These are phyloP conservation scores for Ophiostoma novo-ulmi DNA, from an alignment of 2,329 filamentous ascomycete species.

Conservation along the genomic window DNA sequence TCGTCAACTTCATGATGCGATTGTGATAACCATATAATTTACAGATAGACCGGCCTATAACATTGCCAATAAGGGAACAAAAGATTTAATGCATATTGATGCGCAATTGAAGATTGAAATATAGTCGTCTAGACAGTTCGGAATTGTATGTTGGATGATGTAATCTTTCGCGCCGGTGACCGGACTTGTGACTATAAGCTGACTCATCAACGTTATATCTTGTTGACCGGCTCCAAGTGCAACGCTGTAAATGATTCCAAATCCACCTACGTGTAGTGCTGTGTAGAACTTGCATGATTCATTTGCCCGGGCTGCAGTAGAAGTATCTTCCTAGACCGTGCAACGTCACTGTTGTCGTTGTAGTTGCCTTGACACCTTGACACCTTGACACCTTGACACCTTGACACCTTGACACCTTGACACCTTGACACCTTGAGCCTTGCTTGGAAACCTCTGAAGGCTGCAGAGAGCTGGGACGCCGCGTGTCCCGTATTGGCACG, in stretches of 20 bases:
- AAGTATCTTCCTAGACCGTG: background rate
- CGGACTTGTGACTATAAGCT: background rate
- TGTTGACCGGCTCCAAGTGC: background rate
- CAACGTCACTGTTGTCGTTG: background rate
- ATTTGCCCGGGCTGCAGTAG: background rate
- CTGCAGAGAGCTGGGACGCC: background rate
- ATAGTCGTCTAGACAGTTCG: background rate
- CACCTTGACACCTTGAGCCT: background rate
- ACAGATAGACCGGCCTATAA: background rate
- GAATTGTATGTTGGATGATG: background rate
- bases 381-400: no score
- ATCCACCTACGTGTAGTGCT: background rate
- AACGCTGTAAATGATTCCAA: background rate
- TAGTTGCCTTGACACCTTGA: background rate
- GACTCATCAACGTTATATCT: background rate
- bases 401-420: background rate
- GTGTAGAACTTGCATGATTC: conserved; percentile 2
- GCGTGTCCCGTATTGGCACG: no score
- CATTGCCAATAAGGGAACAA: background rate
- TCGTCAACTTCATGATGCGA: background rate
- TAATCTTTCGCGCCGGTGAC: background rate
- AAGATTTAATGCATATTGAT: background rate
- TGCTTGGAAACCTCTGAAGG: no score
- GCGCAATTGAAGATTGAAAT: background rate
- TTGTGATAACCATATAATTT: background rate